phyloP scores from a whole-genome alignment of 768 basidiomycete species.

The Rhodotorula taiwanensis region DNA sequence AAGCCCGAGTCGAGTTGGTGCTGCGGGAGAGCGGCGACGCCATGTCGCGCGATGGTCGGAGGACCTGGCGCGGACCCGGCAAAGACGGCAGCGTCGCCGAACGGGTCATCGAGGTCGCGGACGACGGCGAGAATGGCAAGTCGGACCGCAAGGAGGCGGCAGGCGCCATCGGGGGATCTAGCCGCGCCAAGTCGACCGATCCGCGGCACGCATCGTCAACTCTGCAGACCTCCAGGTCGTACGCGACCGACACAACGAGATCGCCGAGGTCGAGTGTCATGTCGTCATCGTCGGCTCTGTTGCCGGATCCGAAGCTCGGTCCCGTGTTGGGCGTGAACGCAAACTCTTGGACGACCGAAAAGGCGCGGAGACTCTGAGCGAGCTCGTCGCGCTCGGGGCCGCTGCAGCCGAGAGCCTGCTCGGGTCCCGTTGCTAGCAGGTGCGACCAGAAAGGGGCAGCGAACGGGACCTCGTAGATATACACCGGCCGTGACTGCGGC shows the following conservation, averaged over 20 bases:
- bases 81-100: no score
- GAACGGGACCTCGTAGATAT: conserved; percentile 34
- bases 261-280: conserved; percentile 33
- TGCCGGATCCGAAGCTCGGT: no score
- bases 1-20: background rate
- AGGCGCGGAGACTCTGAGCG: conserved; percentile 23
- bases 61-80: no score
- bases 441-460: conserved; percentile 33
- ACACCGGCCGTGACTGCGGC: background rate
- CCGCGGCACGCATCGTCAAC: conserved; percentile 8
- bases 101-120: no score
- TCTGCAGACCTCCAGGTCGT: conserved; percentile 34
- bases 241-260: conserved; percentile 37
- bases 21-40: conserved; percentile 1
- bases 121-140: background rate
- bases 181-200: conserved; percentile 15
- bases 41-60: background rate
- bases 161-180: background rate
- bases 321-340: conserved; percentile 20
- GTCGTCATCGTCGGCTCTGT: no score
- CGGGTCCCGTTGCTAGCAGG: conserved; percentile 11
- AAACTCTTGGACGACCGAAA: conserved; percentile 38
- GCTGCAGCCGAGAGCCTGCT: background rate
- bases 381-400: conserved; percentile 2
- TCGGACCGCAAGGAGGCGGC: background rate